Conservation (phyloP, 2,329 filamentous ascomycete genomes). For the Escovopsis sp. region DNA sequence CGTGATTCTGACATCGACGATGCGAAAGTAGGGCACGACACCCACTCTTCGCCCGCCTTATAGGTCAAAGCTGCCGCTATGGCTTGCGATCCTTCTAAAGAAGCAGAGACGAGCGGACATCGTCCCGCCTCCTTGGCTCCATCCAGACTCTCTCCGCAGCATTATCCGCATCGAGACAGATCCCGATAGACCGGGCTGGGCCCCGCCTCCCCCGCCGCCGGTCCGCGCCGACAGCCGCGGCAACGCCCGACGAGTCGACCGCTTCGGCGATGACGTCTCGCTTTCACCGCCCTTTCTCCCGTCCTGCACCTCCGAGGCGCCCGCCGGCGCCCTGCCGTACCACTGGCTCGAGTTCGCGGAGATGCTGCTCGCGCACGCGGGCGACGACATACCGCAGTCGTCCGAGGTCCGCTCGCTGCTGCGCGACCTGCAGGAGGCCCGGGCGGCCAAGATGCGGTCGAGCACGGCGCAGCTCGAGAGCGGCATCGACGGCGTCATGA, state of each 20-base stretch:
- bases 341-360: constrained; percentile 92
- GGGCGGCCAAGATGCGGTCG: constrained; percentile 74
- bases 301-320: constrained; percentile 54
- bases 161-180: constrained; percentile 74
- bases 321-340: constrained; percentile 63
- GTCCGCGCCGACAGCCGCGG: constrained; percentile 31
- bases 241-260: constrained; percentile 21
- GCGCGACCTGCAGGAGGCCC: constrained; percentile 70
- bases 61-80: constrained; percentile 66
- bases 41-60: constrained; percentile 66
- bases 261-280: constrained; percentile 14
- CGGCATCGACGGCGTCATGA: constrained; percentile 55
- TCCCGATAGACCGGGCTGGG: constrained; percentile 55
- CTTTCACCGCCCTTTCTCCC: constrained; percentile 64
- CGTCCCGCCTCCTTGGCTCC: constrained; percentile 77
- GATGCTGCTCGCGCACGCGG: constrained; percentile 69
- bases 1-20: neutral
- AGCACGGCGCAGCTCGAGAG: constrained; percentile 58
- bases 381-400: constrained; percentile 62
- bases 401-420: constrained; percentile 61
- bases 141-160: constrained; percentile 54
- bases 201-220: constrained; percentile 56
- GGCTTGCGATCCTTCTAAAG: constrained; percentile 90
- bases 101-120: constrained; percentile 91
- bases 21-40: constrained; percentile 54